A percentile compares a stretch with the other conserved stretches of the same genome.
phyloP scores from a whole-genome alignment of 2,329 filamentous ascomycete species.

The Macrophomina pseudophaseolina region DNA sequence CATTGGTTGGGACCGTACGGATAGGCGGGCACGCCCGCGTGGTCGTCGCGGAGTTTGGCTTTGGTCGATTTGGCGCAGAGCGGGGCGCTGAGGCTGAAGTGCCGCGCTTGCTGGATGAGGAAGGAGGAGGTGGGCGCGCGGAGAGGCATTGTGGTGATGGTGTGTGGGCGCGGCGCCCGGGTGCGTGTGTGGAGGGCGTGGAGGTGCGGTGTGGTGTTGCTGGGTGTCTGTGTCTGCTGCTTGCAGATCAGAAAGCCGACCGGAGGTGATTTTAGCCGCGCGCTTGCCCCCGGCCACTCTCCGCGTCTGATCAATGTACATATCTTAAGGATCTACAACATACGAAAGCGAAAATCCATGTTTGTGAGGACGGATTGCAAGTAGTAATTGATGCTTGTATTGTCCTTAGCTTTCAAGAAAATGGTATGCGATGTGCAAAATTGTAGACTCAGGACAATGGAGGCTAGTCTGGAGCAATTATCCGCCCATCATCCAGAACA shows the following conservation, averaged over 20 bases:
- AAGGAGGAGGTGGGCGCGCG: neutral
- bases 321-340: neutral
- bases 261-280: conserved; percentile 15
- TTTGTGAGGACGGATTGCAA: too few relatives aligned
- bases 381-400: too few relatives aligned
- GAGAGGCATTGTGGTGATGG: conserved; percentile 14
- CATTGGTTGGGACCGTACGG: conserved; percentile 71
- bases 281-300: neutral
- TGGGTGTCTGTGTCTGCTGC: neutral
- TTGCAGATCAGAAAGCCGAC: conserved; percentile 4
- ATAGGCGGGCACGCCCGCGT: conserved; percentile 56
- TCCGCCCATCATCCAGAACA: too few relatives aligned
- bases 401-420: too few relatives aligned
- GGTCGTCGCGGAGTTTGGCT: conserved; percentile 21
- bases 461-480: too few relatives aligned
- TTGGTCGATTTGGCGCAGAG: conserved; percentile 34
- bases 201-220: neutral
- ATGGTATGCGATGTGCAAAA: too few relatives aligned
- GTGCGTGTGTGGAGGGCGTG: neutral
- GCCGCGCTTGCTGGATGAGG: conserved; percentile 31
- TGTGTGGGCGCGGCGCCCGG: neutral
- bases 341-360: too few relatives aligned
- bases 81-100: conserved; percentile 36
- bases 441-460: too few relatives aligned
- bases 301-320: neutral